Conservation (phyloP, 768 basidiomycete species). For the Leccinum subgranulosum region DNA sequence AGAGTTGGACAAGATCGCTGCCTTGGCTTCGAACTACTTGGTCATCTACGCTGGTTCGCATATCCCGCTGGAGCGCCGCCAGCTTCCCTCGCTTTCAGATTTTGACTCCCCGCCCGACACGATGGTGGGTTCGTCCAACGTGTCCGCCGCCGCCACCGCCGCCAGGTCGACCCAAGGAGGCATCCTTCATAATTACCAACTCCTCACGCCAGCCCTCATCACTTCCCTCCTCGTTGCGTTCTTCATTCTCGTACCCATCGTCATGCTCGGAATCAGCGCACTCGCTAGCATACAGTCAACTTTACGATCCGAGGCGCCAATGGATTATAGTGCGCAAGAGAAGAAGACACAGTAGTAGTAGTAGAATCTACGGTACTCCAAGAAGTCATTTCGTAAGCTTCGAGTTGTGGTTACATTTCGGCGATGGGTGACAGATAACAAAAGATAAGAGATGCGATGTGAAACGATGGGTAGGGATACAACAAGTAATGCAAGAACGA, state of each 20-base stretch:
- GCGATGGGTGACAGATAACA: conserved; percentile 11
- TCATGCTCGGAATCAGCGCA: conserved; percentile 61
- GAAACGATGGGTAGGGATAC: conserved; percentile 29
- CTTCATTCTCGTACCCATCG: conserved; percentile 65
- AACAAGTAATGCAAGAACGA: conserved; percentile 21
- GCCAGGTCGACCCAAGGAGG: conserved; percentile 43
- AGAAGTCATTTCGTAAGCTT: conserved; percentile 18
- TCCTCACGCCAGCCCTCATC: conserved; percentile 75
- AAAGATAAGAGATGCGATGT: conserved; percentile 26
- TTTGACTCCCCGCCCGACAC: conserved; percentile 27
- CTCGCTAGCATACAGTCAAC: conserved; percentile 75
- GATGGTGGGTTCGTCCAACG: conserved; percentile 25
- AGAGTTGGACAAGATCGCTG: conserved; percentile 48
- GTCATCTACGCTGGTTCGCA: conserved; percentile 62
- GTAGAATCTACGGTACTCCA: conserved; percentile 7
- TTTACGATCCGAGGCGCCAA: conserved; percentile 57
- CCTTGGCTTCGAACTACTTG: conserved; percentile 56
- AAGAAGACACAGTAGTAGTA: conserved; percentile 68
- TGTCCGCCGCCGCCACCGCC: conserved; percentile 20
- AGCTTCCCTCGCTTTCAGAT: conserved; percentile 28
- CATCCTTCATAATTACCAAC: conserved; percentile 70
- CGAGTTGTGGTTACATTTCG: conserved; percentile 16
- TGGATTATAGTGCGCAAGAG: conserved; percentile 63
- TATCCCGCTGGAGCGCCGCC: conserved; percentile 40
- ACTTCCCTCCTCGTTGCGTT: conserved; percentile 58